Evolutionary conservation across 2,329 filamentous ascomycete species (phyloP), one percentile per base, ranked within the genome.

Genomic region (Elsinoe batatas): DNA sequence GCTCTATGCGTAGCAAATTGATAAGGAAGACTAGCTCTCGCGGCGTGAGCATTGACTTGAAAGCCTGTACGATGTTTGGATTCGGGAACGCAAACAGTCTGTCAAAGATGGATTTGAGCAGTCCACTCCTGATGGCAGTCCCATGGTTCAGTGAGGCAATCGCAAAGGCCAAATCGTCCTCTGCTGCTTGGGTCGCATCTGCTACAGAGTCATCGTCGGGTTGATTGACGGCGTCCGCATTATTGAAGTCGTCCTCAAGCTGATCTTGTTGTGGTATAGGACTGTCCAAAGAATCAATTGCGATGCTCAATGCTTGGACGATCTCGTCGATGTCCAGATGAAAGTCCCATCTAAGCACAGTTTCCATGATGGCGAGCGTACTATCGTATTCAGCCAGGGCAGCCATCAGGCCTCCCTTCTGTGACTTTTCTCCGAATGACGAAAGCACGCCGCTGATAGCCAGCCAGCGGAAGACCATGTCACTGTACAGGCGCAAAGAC

Each of bases 11-110:
- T 30, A 91, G 75, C 5, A 90, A 75, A 61, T 85, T 80, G 62
- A 91, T 84, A 54, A 91, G 76, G 35, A 83, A 82, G 10, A 88
- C 73, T 20, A 86, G 80, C 61, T 91, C 84, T 60, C 84, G 78
- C 2, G 81, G 82, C 47, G 79, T 77, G 58, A 88, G 79, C 26
- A 78, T 78, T 10, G 76, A 74, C 38, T 84, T 82, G 43, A 91
- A 76, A 2, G 80, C 79, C 54, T 78, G 76, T 46, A 85, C 79
- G 40, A 87, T 83, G 1, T 76, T 70, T 0, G 75, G 64, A 3
- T 77, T 71, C 3, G 86, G 81, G 61, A 86, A 85, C 18, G 78
- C 77, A 65, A 82, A 83, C 3, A 91, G 77, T 64, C 86, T 85
- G 50, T 80, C 79, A 47, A 91, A 81, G 0, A 85, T 84, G 13